phyloP scores from a whole-genome alignment of 2,329 filamentous ascomycete genomes.

The Xylariaceae sp. region DNA sequence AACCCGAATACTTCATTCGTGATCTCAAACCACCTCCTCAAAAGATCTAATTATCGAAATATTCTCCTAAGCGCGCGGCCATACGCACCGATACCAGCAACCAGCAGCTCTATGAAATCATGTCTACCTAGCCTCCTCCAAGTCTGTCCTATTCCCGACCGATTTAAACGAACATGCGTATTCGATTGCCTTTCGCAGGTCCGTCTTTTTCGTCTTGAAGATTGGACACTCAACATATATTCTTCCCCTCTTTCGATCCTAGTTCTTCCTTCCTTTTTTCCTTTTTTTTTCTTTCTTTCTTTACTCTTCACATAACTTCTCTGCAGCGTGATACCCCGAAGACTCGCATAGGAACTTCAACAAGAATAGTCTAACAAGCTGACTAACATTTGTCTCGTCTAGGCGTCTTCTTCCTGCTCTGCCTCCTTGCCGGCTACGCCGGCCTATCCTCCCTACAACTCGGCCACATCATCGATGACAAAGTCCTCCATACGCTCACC shows the following conservation, averaged over 20 bases:
- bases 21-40: no score
- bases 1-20: no score
- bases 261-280: not conserved
- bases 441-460: conserved; percentile 74
- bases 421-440: conserved; percentile 78
- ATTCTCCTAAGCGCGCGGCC: no score
- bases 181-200: conserved; percentile 90
- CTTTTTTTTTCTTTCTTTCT: not conserved
- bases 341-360: not conserved
- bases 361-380: conserved; percentile 3
- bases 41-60: no score
- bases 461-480: conserved; percentile 76
- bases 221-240: not conserved
- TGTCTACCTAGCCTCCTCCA: conserved; percentile 30
- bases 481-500: conserved; percentile 82
- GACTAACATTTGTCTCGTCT: conserved; percentile 13
- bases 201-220: conserved; percentile 45
- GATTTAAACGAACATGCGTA: conserved; percentile 67
- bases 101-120: conserved; percentile 20
- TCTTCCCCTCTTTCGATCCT: not conserved
- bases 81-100: no score
- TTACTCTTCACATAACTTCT: no score
- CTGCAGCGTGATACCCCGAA: not conserved
- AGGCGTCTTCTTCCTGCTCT: conserved; percentile 74
- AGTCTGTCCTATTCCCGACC: conserved; percentile 6